Evolutionary conservation across 305 asterid species (phyloP).

Genomic region (Fraxinus albicans): DNA sequence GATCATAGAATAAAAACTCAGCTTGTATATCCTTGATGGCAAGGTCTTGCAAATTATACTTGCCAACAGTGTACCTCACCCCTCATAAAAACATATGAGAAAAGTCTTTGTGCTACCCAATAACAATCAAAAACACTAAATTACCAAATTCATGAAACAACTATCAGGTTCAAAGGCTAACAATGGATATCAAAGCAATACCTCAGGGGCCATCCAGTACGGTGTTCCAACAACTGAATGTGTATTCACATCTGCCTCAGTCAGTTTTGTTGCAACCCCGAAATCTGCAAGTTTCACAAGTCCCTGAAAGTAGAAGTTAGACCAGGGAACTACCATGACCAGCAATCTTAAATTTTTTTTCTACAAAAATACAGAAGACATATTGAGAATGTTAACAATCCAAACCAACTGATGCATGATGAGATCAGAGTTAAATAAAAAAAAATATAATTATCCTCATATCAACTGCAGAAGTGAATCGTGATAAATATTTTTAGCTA

Average conservation of each 20-base stretch:
- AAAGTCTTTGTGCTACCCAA: slow-evolving; percentile 7
- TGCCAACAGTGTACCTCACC: slow-evolving; percentile 1
- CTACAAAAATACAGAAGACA: not conserved
- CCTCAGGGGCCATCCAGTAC: slow-evolving; percentile 99
- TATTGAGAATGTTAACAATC: not conserved
- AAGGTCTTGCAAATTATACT: slow-evolving; percentile 6
- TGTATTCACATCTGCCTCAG: slow-evolving; percentile 90
- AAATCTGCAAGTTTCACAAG: slow-evolving; percentile 99
- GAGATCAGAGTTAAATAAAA: not conserved
- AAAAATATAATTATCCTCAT: not conserved
- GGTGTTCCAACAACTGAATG: slow-evolving; percentile 99
- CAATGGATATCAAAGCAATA: slow-evolving; percentile 25
- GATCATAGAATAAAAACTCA: not conserved
- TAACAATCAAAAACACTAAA: slow-evolving; percentile 15
- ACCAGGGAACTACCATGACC: slow-evolving; percentile 25
- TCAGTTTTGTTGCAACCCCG: slow-evolving; percentile 95
- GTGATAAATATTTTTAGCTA: not conserved
- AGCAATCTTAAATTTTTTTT: slow-evolving; percentile 3
- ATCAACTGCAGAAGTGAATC: not conserved
- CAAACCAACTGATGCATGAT: not conserved
- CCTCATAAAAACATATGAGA: not conserved
- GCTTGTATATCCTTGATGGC: not conserved
- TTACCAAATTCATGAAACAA: slow-evolving; percentile 11
- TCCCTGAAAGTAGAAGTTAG: slow-evolving; percentile 76
- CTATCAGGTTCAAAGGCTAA: slow-evolving; percentile 16